Percentiles rank a stretch among this genome's conserved stretches.
Conservation (phyloP, 805 yeast species). For the Teunomyces lycoperdinae region DNA sequence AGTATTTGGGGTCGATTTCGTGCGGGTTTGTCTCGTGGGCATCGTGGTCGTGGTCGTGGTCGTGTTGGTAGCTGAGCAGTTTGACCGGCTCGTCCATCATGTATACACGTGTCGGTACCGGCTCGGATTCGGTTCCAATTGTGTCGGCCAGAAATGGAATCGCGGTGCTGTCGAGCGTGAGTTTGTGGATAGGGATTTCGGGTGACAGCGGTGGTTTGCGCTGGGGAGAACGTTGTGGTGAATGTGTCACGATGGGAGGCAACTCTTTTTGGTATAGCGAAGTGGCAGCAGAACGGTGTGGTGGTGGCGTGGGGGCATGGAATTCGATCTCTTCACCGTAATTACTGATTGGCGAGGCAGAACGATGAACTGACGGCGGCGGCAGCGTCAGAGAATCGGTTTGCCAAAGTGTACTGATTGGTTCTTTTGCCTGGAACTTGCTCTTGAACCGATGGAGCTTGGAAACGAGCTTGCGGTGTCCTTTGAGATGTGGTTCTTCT, state of each 20-base stretch:
- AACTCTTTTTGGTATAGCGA: not conserved
- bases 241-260: constrained; percentile 1
- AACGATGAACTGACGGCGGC: constrained; percentile 5
- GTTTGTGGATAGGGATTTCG: not conserved
- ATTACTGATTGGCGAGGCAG: constrained; percentile 20
- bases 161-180: constrained; percentile 13
- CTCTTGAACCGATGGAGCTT: constrained; percentile 31
- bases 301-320: constrained; percentile 25
- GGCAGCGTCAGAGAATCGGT: not conserved
- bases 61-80: constrained; percentile 23
- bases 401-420: constrained; percentile 27
- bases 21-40: constrained; percentile 68
- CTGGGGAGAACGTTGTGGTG: constrained; percentile 10
- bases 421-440: constrained; percentile 34
- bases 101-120: constrained; percentile 34
- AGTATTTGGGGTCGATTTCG: constrained; percentile 72
- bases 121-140: constrained; percentile 31
- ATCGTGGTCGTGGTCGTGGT: constrained; percentile 15
- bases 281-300: constrained; percentile 9
- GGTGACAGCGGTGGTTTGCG: constrained; percentile 20
- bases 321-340: constrained; percentile 11
- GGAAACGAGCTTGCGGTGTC: constrained; percentile 19
- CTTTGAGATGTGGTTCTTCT: constrained; percentile 11
- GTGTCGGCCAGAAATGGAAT: constrained; percentile 44
- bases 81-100: constrained; percentile 33